Percentiles rank a stretch among this genome's conserved stretches.
phyloP scores from a whole-genome alignment of 176 grass and related monocot genomes.

The Oryza glaberrima region DNA sequence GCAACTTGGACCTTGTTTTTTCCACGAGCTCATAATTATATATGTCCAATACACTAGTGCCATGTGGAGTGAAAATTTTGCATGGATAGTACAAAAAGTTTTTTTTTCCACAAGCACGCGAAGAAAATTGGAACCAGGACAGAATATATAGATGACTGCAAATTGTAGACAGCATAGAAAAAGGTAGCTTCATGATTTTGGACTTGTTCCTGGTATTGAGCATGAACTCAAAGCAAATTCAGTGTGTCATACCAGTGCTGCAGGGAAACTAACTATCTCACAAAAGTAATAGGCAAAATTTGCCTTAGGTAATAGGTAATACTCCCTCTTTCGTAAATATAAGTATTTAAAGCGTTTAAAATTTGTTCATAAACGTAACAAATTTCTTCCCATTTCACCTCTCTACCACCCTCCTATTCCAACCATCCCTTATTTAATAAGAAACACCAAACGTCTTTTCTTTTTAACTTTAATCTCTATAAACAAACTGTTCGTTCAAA shows the following conservation, averaged over 20 bases:
- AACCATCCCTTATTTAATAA: too few species aligned
- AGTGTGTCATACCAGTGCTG: not conserved
- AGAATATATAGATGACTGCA: not conserved
- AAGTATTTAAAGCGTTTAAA: too few species aligned
- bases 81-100: slow-evolving; percentile 2
- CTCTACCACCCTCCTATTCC: too few species aligned
- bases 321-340: too few species aligned
- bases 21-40: not conserved
- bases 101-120: not conserved
- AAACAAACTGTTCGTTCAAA: too few species aligned
- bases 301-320: too few species aligned
- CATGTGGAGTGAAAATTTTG: slow-evolving; percentile 28
- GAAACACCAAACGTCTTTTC: too few species aligned
- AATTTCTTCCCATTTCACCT: too few species aligned
- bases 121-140: not conserved
- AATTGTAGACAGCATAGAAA: slow-evolving; percentile 16
- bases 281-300: not conserved
- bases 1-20: not conserved
- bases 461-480: too few species aligned
- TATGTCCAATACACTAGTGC: slow-evolving; percentile 7
- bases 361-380: too few species aligned
- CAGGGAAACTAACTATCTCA: too few species aligned
- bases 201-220: slow-evolving; percentile 29
- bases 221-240: not conserved
- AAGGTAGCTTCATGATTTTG: slow-evolving; percentile 7